phyloP scores from a whole-genome alignment of 345 rosid species.

The Bruguiera sexangula region DNA sequence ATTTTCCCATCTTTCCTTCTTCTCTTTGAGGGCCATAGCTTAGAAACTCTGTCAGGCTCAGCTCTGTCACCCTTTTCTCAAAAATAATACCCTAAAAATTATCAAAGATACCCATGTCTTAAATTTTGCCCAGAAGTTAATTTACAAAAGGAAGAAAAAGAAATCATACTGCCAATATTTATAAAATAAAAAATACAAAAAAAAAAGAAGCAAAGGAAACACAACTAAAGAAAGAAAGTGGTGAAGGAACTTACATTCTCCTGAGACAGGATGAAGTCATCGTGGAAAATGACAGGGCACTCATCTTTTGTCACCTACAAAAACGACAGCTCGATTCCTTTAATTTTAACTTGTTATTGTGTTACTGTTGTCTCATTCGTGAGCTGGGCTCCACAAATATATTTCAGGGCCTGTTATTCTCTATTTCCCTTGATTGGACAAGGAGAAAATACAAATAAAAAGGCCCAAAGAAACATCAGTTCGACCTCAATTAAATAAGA shows the following conservation, averaged over 20 bases:
- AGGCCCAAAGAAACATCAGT: conserved; percentile 11
- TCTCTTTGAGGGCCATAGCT: conserved; percentile 71
- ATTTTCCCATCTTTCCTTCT: conserved; percentile 43
- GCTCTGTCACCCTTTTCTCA: conserved; percentile 80
- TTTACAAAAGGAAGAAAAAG: neutral
- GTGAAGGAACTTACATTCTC: conserved; percentile 58
- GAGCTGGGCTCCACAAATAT: conserved; percentile 8
- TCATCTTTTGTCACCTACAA: conserved; percentile 91
- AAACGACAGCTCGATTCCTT: conserved; percentile 23
- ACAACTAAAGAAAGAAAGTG: neutral
- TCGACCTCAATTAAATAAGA: neutral
- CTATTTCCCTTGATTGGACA: neutral
- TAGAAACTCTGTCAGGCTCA: conserved; percentile 62
- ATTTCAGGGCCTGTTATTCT: neutral
- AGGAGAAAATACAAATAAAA: neutral
- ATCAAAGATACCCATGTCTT: neutral
- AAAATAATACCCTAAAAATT: conserved; percentile 53
- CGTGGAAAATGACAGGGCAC: conserved; percentile 94
- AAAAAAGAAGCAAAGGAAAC: neutral
- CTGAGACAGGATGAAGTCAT: conserved; percentile 65
- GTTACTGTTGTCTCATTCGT: conserved; percentile 2
- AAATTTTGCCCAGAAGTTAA: neutral
- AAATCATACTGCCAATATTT: no score
- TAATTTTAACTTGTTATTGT: conserved; percentile 18
- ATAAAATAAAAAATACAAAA: neutral